Evolutionary conservation across 1,284 basidiomycete species (phyloP), one percentile per base, ranked within the genome.

Genomic region (Rhodotorula sp.): DNA sequence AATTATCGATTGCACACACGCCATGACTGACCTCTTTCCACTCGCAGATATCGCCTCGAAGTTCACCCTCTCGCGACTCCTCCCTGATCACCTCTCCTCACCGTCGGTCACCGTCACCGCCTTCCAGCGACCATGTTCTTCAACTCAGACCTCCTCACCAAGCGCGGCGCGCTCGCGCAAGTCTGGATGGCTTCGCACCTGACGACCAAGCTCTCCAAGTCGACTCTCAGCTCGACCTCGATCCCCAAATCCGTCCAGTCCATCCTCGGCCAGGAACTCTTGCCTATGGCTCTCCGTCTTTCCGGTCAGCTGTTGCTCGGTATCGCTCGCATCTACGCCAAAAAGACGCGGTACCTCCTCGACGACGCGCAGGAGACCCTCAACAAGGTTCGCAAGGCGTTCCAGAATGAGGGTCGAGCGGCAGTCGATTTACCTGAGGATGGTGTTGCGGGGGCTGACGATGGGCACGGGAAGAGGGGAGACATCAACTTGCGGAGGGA

Each of bases 111-210:
- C 28, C 15, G 28, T 5, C 47, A 47, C 24, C 10, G 24, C 15
- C 22, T 11, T 6, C 18, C 22, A 46, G 31, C 55, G 34, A 52
- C 55, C 61, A 73, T 73, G 71, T 75, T 75, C 62, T 75, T 67
- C 71, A 70, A 72, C 67, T 62, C 71, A 20, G 73, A 75, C 46
- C 65, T 75, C 51, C 85, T 96, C 73, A 91, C 92, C 63, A 90
- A 94, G 79, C 88, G 92, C 69, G 95, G 95, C 59, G 92, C 94
- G 13, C 85, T 99, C 48, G 94, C 92, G 54, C 92, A 90, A 82
- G 92, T 99, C 83, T 99, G 95, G 95, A 88, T 98, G 62, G 95
- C 95, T 31, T 95, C 96, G 2, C 95, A 98, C 84, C 94, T 95
- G 88, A 94, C 98, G 82, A 88, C 93, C 78, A 97, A 97, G 83